Percentiles rank a stretch among this genome's conserved stretches.
Evolutionary conservation across 2,329 filamentous ascomycete genomes (phyloP).

Genomic region (Aureobasidium sp.): DNA sequence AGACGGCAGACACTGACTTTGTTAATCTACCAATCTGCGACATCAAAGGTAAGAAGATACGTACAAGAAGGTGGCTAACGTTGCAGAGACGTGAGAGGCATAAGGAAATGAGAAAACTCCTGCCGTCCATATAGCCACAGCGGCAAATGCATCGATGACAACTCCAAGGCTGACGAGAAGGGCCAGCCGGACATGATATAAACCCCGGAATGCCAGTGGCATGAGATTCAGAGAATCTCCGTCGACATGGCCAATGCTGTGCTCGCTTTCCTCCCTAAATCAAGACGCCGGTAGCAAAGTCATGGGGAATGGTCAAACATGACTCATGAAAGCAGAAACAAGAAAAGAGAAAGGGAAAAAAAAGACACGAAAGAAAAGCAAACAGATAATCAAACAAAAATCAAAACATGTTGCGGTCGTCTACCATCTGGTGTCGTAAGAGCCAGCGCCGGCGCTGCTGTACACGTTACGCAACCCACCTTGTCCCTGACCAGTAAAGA

Average conservation of each 20-base stretch:
- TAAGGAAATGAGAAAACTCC: constrained; percentile 15
- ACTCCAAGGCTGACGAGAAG: constrained; percentile 11
- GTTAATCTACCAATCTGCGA: constrained; percentile 22
- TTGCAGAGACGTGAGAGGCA: constrained; percentile 17
- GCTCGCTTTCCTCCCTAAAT: constrained; percentile 15
- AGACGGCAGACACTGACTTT: constrained; percentile 19
- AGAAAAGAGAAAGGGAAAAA: constrained; percentile 1
- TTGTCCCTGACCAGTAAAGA: constrained; percentile 77
- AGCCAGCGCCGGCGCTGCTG: constrained; percentile 40
- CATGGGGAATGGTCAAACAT: constrained; percentile 3
- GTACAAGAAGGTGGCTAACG: constrained; percentile 20
- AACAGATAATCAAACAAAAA: neutral
- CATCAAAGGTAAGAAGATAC: constrained; percentile 19
- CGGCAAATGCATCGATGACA: constrained; percentile 16
- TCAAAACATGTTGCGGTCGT: constrained; percentile 19
- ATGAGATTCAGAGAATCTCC: constrained; percentile 6
- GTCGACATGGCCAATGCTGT: constrained; percentile 19
- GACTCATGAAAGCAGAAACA: neutral
- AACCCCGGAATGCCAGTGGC: constrained; percentile 15
- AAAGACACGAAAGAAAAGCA: neutral
- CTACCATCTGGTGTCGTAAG: constrained; percentile 54
- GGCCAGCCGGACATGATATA: constrained; percentile 5
- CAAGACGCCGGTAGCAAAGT: constrained; percentile 17
- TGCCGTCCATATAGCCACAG: constrained; percentile 14
- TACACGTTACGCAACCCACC: constrained; percentile 94